Base-by-base conservation (phyloP, 108 stramenopile species). In the Mediolabrus comicus region DNA sequence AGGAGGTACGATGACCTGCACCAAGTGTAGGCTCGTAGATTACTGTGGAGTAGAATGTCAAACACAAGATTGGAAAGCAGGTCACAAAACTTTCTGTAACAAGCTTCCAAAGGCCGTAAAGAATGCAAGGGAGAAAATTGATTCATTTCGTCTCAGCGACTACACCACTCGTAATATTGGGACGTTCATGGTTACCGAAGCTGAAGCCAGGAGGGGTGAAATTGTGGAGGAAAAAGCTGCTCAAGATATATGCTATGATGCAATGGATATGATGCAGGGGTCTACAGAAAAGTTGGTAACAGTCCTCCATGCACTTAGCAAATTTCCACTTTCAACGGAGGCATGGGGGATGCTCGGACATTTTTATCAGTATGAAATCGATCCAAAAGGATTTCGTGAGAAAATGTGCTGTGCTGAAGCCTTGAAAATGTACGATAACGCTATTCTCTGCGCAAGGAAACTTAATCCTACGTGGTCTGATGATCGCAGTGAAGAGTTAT, bases 341-440 rank as follows among this genome's bases (percentile, higher is more conserved):
- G 61, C 61, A 26, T 62, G 61, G 61, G 41, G 41, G 13, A 62
- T 62, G 61, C 11, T 62, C 2, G 61, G 61, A 6, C 61, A 62
- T 8, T 62, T 62, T 27, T 62, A 62, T 43, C 36, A 34, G 17
- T 62, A 11, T 24, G 61, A 62, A 10, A 14, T 62, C 26, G 35
- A 38, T 9, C 41, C 41, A 3, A 16, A 43, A 43, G 41, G 41
- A 43, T 43, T 5, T 17, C 41, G 41, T 43, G 41, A 49, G 34
- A 62, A 62, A 16, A 0, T 41, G 22, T 62, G 43, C 39, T 62
- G 38, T 43, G 28, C 25, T 0, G 62, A 25, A 14, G 62, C 62
- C 2, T n/a, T 62, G 38, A 62, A 62, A 62, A 46, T 46, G 62
- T 28, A 43, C 29, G 62, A 62, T 49, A 62, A n/a, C 14, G 62